Evolutionary conservation across 2,329 filamentous ascomycete species (phyloP), one percentile per base, ranked within the genome.

Genomic region (Sclerotinia spermophila): DNA sequence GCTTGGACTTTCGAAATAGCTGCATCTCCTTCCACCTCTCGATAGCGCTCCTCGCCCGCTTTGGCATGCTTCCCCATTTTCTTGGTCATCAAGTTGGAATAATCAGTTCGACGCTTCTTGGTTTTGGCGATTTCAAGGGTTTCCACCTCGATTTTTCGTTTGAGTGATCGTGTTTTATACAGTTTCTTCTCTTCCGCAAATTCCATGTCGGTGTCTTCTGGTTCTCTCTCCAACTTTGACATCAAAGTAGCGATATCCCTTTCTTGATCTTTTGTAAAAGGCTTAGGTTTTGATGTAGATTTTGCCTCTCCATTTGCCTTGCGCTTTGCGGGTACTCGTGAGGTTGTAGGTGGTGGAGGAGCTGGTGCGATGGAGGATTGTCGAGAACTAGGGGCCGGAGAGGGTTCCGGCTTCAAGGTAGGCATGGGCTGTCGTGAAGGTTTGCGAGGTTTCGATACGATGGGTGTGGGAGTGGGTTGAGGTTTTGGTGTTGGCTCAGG

Each of bases 1-100:
- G 94, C 91, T 75, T 96, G 92, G 2, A 98, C 95, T 76, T 97
- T 91, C 68, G 92, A 88, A 72, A 95, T 87, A 1, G 96, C 95
- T 55, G 92, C 90, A 27, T 92, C 88, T 78, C 94, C 94, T 79
- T 96, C 90, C 60, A 90, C 84, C 21, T 91, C 86, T 71, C 92
- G 88, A 79, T 92, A 97, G 44, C 92, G 89, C 68, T 90, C 86
- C 77, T 92, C 92, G 53, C 93, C 93, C 27, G 88, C 85, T 66
- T 89, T 86, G 65, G 90, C 88, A 77, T 95, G 92, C 58, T 84
- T 84, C 69, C 85, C 84, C 66, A 97, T 87, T 68, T 90, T 89
- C 80, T 79, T 89, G 77, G 80, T 87, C 80, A 82, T 86, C 77
- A 77, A 84, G 75, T 79, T 86, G 80, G 81, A 87, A 82, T 84